Conservation (phyloP, 441 rosid genomes). For the Macaranga tanarius region DNA sequence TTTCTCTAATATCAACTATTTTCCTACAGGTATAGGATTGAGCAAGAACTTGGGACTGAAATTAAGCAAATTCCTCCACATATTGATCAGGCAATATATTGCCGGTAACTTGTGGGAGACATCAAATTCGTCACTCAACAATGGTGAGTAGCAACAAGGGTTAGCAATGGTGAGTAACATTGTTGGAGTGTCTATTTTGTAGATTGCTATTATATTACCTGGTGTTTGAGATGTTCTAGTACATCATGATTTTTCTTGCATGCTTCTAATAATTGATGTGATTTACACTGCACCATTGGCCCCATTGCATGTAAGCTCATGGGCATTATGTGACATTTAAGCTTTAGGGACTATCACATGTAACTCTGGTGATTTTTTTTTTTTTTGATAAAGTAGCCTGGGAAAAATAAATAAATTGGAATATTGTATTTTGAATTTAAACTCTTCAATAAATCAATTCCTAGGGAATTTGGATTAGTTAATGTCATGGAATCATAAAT, state of each 20-base stretch:
- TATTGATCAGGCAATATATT: conserved; percentile 92
- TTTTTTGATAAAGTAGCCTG: neutral
- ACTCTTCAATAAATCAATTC: too few relatives aligned
- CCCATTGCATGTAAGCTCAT: neutral
- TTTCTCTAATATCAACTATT: neutral
- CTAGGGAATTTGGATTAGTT: neutral
- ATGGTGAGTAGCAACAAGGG: conserved; percentile 22
- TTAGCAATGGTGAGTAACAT: conserved; percentile 43
- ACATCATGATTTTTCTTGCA: neutral
- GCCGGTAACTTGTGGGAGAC: conserved; percentile 52
- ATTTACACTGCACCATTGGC: neutral
- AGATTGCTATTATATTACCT: neutral
- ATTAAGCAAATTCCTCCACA: conserved; percentile 99
- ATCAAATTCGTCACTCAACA: conserved; percentile 15
- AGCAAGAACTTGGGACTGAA: conserved; percentile 99
- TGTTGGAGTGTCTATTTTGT: neutral
- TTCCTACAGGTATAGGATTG: conserved; percentile 84
- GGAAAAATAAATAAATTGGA: neutral
- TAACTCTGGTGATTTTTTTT: neutral
- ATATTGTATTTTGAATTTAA: neutral
- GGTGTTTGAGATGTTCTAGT: neutral
- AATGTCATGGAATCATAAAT: neutral
- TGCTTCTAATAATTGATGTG: neutral
- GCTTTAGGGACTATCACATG: neutral
- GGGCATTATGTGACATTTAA: too few relatives aligned